Conservation (phyloP, 2,329 filamentous ascomycete species). For the Clonostachys solani region DNA sequence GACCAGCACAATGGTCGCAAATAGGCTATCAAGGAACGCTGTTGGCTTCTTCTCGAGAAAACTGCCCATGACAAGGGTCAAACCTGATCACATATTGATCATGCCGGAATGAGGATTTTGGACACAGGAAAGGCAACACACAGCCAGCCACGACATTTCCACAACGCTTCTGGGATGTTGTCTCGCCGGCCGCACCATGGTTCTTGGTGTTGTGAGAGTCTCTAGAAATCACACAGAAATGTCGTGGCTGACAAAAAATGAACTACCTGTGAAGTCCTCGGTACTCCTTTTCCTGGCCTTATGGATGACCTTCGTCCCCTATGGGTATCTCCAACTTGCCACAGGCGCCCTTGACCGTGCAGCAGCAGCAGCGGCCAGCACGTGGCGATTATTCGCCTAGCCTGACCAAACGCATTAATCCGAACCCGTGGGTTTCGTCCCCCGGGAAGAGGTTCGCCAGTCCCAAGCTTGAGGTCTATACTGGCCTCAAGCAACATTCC, state of each 20-base stretch:
- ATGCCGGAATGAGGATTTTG: conserved; percentile 26
- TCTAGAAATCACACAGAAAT: conserved; percentile 42
- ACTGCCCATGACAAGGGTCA: conserved; percentile 4
- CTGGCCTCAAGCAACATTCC: conserved; percentile 23
- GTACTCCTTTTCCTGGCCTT: conserved; percentile 22
- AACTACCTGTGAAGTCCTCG: conserved; percentile 23
- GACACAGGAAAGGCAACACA: conserved; percentile 40
- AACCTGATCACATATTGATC: background rate
- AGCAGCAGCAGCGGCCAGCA: conserved; percentile 32
- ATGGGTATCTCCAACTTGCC: no score
- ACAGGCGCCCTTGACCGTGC: conserved; percentile 21
- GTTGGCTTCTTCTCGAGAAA: conserved; percentile 13
- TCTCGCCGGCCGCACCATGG: conserved; percentile 29
- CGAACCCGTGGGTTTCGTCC: conserved; percentile 34
- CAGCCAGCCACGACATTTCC: conserved; percentile 37
- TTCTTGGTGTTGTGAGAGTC: conserved; percentile 26
- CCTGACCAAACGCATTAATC: conserved; percentile 56
- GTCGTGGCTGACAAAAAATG: conserved; percentile 3
- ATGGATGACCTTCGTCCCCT: no score
- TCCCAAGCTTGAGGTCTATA: conserved; percentile 8
- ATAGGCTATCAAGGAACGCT: conserved; percentile 29
- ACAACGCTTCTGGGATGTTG: conserved; percentile 15
- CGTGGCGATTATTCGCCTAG: conserved; percentile 39
- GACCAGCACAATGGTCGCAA: conserved; percentile 48
- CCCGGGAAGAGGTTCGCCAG: conserved; percentile 44